Conservation (phyloP, 768 basidiomycete species). For the Pleurotus pulmonarius region DNA sequence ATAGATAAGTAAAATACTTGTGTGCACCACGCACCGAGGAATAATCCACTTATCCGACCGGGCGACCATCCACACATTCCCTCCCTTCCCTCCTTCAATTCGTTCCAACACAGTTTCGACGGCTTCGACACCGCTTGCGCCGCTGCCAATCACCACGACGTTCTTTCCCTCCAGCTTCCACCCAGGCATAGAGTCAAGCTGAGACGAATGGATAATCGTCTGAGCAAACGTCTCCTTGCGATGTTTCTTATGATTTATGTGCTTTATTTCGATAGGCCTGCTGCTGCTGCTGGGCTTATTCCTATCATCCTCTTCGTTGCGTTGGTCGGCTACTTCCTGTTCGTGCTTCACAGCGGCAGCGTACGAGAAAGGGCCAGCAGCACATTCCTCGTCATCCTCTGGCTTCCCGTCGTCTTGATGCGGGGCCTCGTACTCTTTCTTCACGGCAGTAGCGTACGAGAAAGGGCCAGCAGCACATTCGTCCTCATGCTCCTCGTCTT, state of each 20-base stretch:
- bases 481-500: neutral
- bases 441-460: neutral
- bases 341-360: neutral
- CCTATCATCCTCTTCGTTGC: neutral
- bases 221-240: constrained; percentile 29
- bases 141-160: constrained; percentile 46
- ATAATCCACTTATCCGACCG: constrained; percentile 52
- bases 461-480: neutral
- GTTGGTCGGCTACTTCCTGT: too few relatives aligned
- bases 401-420: neutral
- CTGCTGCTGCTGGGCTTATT: neutral
- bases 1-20: neutral
- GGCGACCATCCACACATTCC: constrained; percentile 34
- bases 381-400: neutral
- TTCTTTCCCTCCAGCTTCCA: constrained; percentile 28
- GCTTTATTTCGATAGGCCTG: neutral
- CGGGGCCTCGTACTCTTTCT: neutral
- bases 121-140: constrained; percentile 39
- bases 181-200: constrained; percentile 35
- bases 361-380: neutral
- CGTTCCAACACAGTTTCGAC: constrained; percentile 25
- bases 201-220: constrained; percentile 42
- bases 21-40: constrained; percentile 16
- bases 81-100: constrained; percentile 21
- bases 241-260: constrained; percentile 4